Percentiles rank a stretch among this genome's conserved stretches.
phyloP scores from a whole-genome alignment of 768 basidiomycete species.

The Russula olivacea region DNA sequence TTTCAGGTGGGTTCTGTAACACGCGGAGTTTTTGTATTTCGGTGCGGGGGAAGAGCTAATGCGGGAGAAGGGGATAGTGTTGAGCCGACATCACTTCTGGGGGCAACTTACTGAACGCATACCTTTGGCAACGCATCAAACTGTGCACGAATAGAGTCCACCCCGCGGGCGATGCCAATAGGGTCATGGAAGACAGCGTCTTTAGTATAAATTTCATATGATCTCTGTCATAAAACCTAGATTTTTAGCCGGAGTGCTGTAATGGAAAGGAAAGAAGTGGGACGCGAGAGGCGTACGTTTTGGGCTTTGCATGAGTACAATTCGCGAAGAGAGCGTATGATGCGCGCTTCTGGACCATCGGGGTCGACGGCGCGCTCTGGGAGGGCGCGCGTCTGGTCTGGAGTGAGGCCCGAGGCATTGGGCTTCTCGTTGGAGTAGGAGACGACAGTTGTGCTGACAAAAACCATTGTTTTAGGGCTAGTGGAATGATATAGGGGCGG shows the following conservation, averaged over 20 bases:
- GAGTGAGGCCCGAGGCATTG: conserved; percentile 39
- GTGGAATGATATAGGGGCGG: neutral
- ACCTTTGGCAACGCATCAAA: conserved; percentile 44
- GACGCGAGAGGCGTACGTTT: conserved; percentile 12
- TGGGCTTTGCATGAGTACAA: conserved; percentile 26
- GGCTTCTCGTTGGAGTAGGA: conserved; percentile 16
- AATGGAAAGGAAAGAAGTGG: conserved; percentile 20
- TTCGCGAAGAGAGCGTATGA: conserved; percentile 41
- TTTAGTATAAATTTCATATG: conserved; percentile 39
- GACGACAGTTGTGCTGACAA: conserved; percentile 20
- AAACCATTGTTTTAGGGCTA: conserved; percentile 24
- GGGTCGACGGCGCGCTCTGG: conserved; percentile 34
- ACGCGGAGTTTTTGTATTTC: conserved; percentile 40
- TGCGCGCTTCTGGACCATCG: conserved; percentile 28
- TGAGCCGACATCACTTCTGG: neutral
- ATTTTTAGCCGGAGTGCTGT: neutral
- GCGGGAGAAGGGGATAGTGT: neutral
- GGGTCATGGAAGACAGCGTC: conserved; percentile 42
- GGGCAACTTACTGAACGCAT: neutral
- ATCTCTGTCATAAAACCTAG: conserved; percentile 28
- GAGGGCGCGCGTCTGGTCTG: conserved; percentile 36
- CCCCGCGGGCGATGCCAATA: conserved; percentile 40
- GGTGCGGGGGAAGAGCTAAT: conserved; percentile 39
- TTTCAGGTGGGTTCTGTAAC: conserved; percentile 36
- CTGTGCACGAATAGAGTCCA: conserved; percentile 38